Conservation (phyloP, 257 asterid species). For the Scutellaria galericulata region DNA sequence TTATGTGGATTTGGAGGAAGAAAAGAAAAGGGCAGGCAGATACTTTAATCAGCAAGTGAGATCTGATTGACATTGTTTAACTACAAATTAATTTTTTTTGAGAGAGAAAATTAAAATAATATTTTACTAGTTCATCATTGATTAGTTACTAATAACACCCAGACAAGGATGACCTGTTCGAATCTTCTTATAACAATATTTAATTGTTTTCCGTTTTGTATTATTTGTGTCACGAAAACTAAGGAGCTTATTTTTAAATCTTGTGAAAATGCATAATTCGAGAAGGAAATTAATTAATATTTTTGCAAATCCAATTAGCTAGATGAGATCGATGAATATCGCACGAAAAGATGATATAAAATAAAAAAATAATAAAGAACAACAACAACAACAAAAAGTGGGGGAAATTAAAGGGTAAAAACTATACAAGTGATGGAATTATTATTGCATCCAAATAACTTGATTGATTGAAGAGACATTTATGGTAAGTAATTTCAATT, state of each 20-base stretch:
- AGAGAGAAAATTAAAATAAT: conserved; percentile 5
- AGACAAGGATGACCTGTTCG: conserved; percentile 28
- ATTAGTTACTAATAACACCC: conserved; percentile 20
- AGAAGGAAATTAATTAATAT: background rate
- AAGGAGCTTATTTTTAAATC: background rate
- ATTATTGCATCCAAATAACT: too few species aligned
- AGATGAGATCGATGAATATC: too few species aligned
- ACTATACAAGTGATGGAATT: too few species aligned
- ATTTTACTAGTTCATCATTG: conserved; percentile 10
- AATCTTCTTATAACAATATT: conserved; percentile 28
- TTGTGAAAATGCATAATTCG: background rate
- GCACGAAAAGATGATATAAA: too few species aligned
- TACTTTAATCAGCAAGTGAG: conserved; percentile 28
- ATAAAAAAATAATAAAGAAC: too few species aligned
- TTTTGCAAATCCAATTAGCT: background rate
- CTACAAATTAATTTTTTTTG: too few species aligned
- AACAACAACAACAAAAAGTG: too few species aligned
- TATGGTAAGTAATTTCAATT: too few species aligned
- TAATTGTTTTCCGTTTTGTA: background rate
- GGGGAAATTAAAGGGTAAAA: too few species aligned
- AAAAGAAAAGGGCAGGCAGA: conserved; percentile 20
- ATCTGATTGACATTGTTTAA: conserved; percentile 21
- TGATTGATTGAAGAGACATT: too few species aligned
- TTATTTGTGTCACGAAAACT: conserved; percentile 2
- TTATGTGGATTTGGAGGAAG: too few species aligned